phyloP scores from a whole-genome alignment of 768 basidiomycete species.

The Leccinum subgranulosum region DNA sequence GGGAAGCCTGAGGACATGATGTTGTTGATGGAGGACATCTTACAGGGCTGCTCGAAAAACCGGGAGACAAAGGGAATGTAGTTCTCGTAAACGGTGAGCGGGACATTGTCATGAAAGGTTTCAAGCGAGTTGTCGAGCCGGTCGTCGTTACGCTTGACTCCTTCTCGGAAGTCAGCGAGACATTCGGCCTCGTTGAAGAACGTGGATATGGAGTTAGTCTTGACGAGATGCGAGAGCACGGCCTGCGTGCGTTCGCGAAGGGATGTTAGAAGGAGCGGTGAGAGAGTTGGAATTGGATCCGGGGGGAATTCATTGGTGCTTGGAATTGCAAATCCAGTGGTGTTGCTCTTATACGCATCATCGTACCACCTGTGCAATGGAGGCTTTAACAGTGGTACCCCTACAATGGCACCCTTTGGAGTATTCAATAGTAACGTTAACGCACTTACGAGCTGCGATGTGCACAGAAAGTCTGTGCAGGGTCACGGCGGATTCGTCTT shows the following conservation, averaged over 20 bases:
- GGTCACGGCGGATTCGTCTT: too few relatives aligned
- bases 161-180: conserved; percentile 14
- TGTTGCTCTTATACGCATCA: neutral
- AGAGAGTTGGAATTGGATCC: conserved; percentile 11
- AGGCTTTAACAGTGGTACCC: neutral
- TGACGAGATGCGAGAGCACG: conserved; percentile 22
- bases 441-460: too few relatives aligned
- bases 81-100: conserved; percentile 13
- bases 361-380: neutral
- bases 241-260: conserved; percentile 20
- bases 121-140: neutral
- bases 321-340: neutral
- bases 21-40: conserved; percentile 15
- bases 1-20: conserved; percentile 17
- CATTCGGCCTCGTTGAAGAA: conserved; percentile 15
- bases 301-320: conserved; percentile 14
- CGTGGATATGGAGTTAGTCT: conserved; percentile 16
- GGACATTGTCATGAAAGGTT: conserved; percentile 14
- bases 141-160: neutral
- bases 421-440: too few relatives aligned
- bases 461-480: too few relatives aligned
- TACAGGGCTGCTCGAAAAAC: conserved; percentile 21
- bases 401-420: too few relatives aligned
- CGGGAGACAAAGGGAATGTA: conserved; percentile 22
- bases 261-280: conserved; percentile 9